Evolutionary conservation across 768 basidiomycete genomes (phyloP), one percentile per base, ranked within the genome.

Genomic region (Calocera viscosa): DNA sequence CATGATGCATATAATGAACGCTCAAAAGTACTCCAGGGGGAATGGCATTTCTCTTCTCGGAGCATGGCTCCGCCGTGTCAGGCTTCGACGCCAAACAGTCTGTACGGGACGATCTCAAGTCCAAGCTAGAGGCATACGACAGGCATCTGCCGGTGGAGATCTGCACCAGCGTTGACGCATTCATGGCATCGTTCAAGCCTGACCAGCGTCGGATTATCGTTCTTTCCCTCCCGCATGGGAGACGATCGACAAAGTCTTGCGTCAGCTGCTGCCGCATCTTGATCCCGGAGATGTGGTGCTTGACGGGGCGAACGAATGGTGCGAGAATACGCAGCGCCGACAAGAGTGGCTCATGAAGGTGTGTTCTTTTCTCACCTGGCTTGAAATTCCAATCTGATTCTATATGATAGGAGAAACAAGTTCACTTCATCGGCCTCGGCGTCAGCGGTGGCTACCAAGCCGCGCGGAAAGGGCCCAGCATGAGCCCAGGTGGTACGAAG

Each of bases 381-480:
- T 19, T 28, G 11, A 5, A 26, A 14, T 17, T 17, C 38, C 24
- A 67, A 39, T 33, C 43, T 47, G 43, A 24, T 47, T 7, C 43
- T 47, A 3, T 17, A 8, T 2, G 70, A 24, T 65, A 66, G 24
- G 70, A 73, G 49, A 69, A 70, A 60, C 73, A 73, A 2, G 64
- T 76, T 1, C 63, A 70, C 38, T 73, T 70, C 70, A 66, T 76
- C 12, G 75, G 75, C 5, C 69, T 70, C 63, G 75, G 75, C 24
- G 75, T 76, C 26, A 72, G 70, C n/a, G 75, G 75, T 49, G 76
- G 76, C 63, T 77, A 77, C 67, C 76, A 77, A 67, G 70, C 75
- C 3, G 73, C 75, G 19, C 64, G 76, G 63, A 69, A 73, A 35
- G 75, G 76, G 0, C 76, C 76, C 8, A 72, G 71, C 1, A 74